Evolutionary conservation across 345 rosid genomes (phyloP).

Genomic region (Populus deltoides): DNA sequence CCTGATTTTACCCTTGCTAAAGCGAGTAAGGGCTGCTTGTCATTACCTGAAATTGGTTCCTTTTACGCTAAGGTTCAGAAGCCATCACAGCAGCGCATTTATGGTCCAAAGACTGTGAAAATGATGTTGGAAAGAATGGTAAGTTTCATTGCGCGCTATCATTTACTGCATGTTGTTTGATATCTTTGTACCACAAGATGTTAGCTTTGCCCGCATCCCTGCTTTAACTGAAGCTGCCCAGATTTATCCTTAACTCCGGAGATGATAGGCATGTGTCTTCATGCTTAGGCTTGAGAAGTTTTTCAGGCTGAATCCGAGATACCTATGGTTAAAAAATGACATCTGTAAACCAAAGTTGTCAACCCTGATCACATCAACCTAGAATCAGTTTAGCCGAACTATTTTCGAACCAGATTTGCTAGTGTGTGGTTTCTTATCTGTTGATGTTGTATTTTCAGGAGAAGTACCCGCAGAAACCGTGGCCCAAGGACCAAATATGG

Average conservation of each 20-base stretch:
- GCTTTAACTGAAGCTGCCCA: not conserved
- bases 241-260: not conserved
- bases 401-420: too few relatives aligned
- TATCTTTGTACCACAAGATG: too few relatives aligned
- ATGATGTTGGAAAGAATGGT: conserved; percentile 85
- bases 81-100: conserved; percentile 73
- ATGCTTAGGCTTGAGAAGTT: not conserved
- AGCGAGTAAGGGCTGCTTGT: conserved; percentile 82
- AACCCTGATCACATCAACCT: not conserved
- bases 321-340: not conserved
- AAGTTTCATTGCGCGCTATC: conserved; percentile 18
- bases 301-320: not conserved
- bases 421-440: not conserved
- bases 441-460: conserved; percentile 42
- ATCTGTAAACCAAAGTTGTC: not conserved
- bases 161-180: not conserved
- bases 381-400: not conserved
- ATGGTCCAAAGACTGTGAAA: conserved; percentile 73
- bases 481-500: conserved; percentile 98
- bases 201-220: too few relatives aligned
- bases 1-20: conserved; percentile 74
- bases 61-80: conserved; percentile 85
- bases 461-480: conserved; percentile 78
- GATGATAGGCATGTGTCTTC: not conserved
- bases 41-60: conserved; percentile 79